Base-by-base conservation (phyloP, 2,329 filamentous ascomycete genomes). In the Penicillium sp. region DNA sequence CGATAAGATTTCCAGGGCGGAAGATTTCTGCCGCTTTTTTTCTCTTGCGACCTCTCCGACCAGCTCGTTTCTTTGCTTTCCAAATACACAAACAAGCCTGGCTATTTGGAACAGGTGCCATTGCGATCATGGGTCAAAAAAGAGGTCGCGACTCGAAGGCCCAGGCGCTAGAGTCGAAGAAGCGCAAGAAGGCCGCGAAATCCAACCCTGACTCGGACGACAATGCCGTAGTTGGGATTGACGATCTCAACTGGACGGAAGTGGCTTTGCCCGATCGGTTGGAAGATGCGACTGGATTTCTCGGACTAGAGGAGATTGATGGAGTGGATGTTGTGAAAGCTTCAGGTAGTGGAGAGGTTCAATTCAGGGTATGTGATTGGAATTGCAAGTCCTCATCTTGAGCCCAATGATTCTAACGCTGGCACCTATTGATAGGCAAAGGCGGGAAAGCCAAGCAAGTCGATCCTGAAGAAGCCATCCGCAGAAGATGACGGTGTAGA, bases 261-360 rank as follows among this genome's bases (percentile, higher is more conserved):
- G 86, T 95, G 3, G 72, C 79, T 37, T 79, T 89, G 67, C 91
- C 91, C 6, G 90, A 93, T 70, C 87, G 89, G 71, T 82, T 93
- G 67, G 87, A 94, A 47, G 91, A 97, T 77, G 91, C 91, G n/a
- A 92, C 96, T 64, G 95, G 95, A 0, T 97, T 99, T 74, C 96
- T 89, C 68, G 92, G 91, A 0, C 79, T 99, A 1, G 92, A 99
- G 70, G 93, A 98, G 69, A 89, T 98, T 49, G 91, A 96, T 16
- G 92, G 91, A 53, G 91, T 99, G 1, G 90, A 96, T 33, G 83
- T 99, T n/a, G 80, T 96, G 43, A 85, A 83, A 61, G 78, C 82
- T 24, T 82, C 88, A 33, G 87, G 86, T 7, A 78, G 82, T 54
- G 82, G 78, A 37, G 67, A 75, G 39, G 55, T 81, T 41, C 71